phyloP scores from a whole-genome alignment of 2,329 filamentous ascomycete species.

The Dactylellina leptospora region DNA sequence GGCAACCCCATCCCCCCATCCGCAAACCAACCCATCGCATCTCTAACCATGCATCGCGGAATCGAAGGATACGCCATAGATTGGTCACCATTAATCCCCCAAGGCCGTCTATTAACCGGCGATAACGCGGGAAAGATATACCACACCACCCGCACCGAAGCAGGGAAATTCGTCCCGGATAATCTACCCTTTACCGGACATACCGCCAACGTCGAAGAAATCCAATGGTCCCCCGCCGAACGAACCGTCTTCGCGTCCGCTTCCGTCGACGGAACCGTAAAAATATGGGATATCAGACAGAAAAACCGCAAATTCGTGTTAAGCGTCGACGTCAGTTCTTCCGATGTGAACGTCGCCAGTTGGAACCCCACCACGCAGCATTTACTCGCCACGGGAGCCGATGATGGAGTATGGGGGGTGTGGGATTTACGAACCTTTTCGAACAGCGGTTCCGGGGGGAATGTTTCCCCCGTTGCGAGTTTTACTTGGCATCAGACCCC shows the following conservation, averaged over 20 bases:
- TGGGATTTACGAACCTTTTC: constrained; percentile 79
- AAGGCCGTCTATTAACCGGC: constrained; percentile 87
- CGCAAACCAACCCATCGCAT: constrained; percentile 87
- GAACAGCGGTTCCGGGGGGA: constrained; percentile 42
- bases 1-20: constrained; percentile 77
- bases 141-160: constrained; percentile 82
- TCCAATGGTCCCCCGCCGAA: constrained; percentile 96
- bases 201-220: constrained; percentile 84
- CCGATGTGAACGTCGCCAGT: constrained; percentile 94
- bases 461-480: constrained; percentile 83
- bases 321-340: constrained; percentile 80
- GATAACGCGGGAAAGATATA: constrained; percentile 92
- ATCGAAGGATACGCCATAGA: constrained; percentile 95
- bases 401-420: constrained; percentile 92
- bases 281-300: constrained; percentile 92
- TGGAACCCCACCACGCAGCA: constrained; percentile 91
- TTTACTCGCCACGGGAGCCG: constrained; percentile 88
- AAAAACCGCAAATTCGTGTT: constrained; percentile 90
- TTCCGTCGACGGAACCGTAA: constrained; percentile 91
- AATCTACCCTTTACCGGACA: constrained; percentile 84
- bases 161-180: constrained; percentile 89
- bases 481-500: constrained; percentile 97
- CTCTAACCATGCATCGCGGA: constrained; percentile 83
- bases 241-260: constrained; percentile 93
- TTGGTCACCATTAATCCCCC: constrained; percentile 84